Conservation (phyloP, 345 rosid genomes). For the Bruguiera gymnorhiza region DNA sequence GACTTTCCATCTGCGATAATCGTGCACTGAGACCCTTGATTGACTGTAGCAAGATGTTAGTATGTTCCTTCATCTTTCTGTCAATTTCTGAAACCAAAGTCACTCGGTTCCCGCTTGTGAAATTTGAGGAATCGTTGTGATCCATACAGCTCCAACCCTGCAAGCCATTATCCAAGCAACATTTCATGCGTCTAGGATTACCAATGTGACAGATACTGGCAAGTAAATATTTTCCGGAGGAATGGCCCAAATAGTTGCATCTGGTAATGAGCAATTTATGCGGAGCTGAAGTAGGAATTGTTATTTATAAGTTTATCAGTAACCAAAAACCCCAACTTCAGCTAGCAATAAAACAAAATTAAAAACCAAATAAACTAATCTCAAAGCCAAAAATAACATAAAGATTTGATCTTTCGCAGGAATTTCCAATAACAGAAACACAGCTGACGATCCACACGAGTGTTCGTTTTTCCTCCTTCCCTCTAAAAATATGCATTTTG, state of each 20-base stretch:
- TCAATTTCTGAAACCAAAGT: constrained; percentile 40
- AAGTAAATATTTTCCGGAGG: neutral
- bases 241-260: neutral
- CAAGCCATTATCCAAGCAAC: neutral
- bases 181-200: neutral
- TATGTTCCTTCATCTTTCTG: constrained; percentile 42
- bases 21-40: constrained; percentile 43
- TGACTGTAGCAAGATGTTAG: constrained; percentile 35
- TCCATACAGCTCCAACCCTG: constrained; percentile 29
- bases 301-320: neutral
- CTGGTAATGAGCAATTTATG: neutral
- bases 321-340: neutral
- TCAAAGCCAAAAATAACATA: constrained; percentile 1
- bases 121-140: constrained; percentile 16
- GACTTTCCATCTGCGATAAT: constrained; percentile 48
- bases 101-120: constrained; percentile 16
- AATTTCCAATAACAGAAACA: neutral
- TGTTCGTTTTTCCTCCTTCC: too few relatives aligned
- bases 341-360: neutral
- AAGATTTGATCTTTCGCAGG: neutral
- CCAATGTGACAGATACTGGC: too few relatives aligned
- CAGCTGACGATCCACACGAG: neutral
- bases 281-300: neutral
- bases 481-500: neutral
- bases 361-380: neutral